These are phyloP conservation scores for Lignosus rhinocerotis DNA, from an alignment of 1,284 basidiomycete genomes.

Conservation along the genomic window DNA sequence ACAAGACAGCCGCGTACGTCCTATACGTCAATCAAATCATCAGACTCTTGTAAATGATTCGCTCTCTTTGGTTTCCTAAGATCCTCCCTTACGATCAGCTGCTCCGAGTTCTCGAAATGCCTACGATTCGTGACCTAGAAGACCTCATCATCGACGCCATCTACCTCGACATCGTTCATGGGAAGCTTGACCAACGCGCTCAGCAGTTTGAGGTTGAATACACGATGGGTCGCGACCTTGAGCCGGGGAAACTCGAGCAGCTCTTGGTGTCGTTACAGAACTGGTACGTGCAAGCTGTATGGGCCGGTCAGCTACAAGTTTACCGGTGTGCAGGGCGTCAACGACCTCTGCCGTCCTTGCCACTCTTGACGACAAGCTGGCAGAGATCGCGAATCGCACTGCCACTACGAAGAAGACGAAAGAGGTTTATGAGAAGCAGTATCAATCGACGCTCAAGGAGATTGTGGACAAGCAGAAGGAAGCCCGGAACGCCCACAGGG, in stretches of 20 bases:
- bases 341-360: constrained; percentile 66
- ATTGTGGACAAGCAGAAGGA: constrained; percentile 53
- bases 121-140: constrained; percentile 83
- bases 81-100: constrained; percentile 75
- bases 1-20: constrained; percentile 67
- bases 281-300: constrained; percentile 55
- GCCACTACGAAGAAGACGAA: constrained; percentile 37
- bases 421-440: constrained; percentile 43
- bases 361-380: constrained; percentile 58
- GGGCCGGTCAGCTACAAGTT: background rate
- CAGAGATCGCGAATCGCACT: constrained; percentile 42
- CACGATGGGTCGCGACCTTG: constrained; percentile 87
- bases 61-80: constrained; percentile 36
- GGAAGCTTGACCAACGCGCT: constrained; percentile 90
- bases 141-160: constrained; percentile 96
- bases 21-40: too few species aligned
- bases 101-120: constrained; percentile 66
- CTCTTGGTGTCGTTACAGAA: constrained; percentile 64
- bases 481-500: constrained; percentile 23
- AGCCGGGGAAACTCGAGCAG: constrained; percentile 61
- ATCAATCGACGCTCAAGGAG: constrained; percentile 55
- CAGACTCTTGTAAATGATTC: too few species aligned
- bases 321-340: constrained; percentile 52
- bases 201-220: constrained; percentile 88
- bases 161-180: constrained; percentile 85